phyloP scores from a whole-genome alignment of 75 land plant genomes.

The Cryptomeria japonica region DNA sequence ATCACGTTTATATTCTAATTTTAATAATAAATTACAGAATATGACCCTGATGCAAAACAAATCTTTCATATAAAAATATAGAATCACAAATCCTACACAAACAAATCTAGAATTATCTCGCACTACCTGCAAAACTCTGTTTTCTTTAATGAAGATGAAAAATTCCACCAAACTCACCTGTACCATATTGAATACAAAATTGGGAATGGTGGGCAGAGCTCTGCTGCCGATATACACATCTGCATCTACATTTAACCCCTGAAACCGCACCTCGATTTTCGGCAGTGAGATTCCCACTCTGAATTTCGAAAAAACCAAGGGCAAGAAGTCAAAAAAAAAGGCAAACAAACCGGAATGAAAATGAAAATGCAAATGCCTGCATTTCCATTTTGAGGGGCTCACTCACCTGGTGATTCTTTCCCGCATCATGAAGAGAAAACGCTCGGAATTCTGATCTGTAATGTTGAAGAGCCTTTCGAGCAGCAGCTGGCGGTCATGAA shows the following conservation, averaged over 20 bases:
- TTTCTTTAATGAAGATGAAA: background rate
- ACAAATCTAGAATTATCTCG: too few relatives aligned
- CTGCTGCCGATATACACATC: constrained; percentile 72
- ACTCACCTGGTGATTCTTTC: constrained; percentile 55
- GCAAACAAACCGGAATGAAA: too few relatives aligned
- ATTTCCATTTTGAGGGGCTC: too few relatives aligned
- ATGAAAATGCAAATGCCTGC: too few relatives aligned
- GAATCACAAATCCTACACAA: too few relatives aligned
- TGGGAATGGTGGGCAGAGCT: constrained; percentile 80
- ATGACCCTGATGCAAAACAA: too few relatives aligned
- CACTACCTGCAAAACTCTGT: too few relatives aligned
- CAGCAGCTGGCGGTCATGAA: constrained; percentile 33
- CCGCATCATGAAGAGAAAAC: constrained; percentile 47
- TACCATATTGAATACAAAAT: constrained; percentile 57
- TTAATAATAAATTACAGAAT: too few relatives aligned
- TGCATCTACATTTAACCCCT: constrained; percentile 60
- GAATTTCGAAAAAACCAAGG: background rate
- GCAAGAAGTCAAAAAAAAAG: background rate
- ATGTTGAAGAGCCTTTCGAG: constrained; percentile 46
- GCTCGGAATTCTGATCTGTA: constrained; percentile 35
- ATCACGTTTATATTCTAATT: too few relatives aligned
- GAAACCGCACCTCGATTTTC: constrained; percentile 77
- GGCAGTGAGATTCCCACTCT: constrained; percentile 80
- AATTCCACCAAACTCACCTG: constrained; percentile 36
- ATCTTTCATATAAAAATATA: too few relatives aligned